Conservation (phyloP, 805 yeast genomes). For the Schwanniomyces vanrijiae region DNA sequence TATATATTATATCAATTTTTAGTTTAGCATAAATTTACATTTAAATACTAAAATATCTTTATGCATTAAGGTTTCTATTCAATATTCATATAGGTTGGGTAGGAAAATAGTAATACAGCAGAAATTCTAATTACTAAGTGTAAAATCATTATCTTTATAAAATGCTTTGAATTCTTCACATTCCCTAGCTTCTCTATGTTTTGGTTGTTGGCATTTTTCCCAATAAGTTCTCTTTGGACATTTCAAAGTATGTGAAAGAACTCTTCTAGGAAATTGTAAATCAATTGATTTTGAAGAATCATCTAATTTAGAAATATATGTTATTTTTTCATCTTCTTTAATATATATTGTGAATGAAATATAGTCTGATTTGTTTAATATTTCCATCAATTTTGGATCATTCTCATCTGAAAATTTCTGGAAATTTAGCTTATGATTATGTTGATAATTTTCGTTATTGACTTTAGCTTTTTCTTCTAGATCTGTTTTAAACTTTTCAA, state of each 20-base stretch:
- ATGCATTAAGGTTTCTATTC: background rate
- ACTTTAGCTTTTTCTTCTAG: slow-evolving; percentile 41
- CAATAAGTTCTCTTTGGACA: slow-evolving; percentile 67
- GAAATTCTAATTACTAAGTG: slow-evolving; percentile 12
- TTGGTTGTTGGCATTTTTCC: slow-evolving; percentile 72
- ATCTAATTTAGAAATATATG: slow-evolving; percentile 18
- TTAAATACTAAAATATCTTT: background rate
- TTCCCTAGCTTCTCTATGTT: slow-evolving; percentile 61
- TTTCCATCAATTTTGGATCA: slow-evolving; percentile 16
- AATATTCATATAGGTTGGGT: background rate
- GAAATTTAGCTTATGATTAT: slow-evolving; percentile 47
- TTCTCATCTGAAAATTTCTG: slow-evolving; percentile 24
- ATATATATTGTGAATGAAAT: slow-evolving; percentile 32
- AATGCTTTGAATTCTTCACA: slow-evolving; percentile 59
- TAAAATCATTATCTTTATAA: slow-evolving; percentile 57
- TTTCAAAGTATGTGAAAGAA: slow-evolving; percentile 62
- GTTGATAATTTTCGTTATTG: slow-evolving; percentile 49
- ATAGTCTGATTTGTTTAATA: slow-evolving; percentile 35
- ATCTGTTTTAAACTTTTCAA: slow-evolving; percentile 43
- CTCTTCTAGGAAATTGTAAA: slow-evolving; percentile 81
- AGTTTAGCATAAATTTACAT: background rate
- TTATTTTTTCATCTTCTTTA: slow-evolving; percentile 14
- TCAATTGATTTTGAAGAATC: slow-evolving; percentile 50
- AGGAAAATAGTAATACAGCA: too few relatives aligned
- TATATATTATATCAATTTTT: background rate